Percentiles rank a stretch among this genome's conserved stretches.
phyloP scores from a whole-genome alignment of 2,329 filamentous ascomycete genomes.

The Pseudovirgaria hyperparasitica region DNA sequence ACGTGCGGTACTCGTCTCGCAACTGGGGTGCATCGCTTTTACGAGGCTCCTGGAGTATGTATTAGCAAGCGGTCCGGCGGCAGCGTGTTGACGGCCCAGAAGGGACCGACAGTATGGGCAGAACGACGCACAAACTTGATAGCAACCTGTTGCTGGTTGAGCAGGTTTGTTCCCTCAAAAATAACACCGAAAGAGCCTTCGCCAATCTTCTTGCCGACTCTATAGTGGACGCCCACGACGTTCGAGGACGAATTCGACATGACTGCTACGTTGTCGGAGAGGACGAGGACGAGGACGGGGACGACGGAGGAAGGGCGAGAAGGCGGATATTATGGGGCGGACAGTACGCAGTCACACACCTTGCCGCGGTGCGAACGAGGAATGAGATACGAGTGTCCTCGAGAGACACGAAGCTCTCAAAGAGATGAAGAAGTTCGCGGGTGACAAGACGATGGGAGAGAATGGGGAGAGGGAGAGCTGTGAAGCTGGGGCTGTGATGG shows the following conservation, averaged over 20 bases:
- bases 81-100: conserved; percentile 2
- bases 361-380: background rate
- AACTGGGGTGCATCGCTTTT: conserved; percentile 98
- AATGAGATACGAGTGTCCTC: no score
- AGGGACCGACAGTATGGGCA: conserved; percentile 2
- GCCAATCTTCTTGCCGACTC: conserved; percentile 98
- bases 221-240: conserved; percentile 96
- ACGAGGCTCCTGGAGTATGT: conserved; percentile 64
- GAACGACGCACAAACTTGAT: conserved; percentile 83
- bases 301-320: background rate
- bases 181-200: conserved; percentile 98
- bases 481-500: conserved; percentile 2
- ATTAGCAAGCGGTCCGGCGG: conserved; percentile 1
- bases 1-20: conserved; percentile 96
- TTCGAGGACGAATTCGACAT: conserved; percentile 90
- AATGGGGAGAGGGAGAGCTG: conserved; percentile 5
- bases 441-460: conserved; percentile 5
- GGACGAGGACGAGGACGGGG: conserved; percentile 2
- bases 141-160: conserved; percentile 98
- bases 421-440: no score
- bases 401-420: no score
- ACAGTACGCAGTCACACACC: background rate
- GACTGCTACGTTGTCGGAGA: conserved; percentile 7
- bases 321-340: no score
- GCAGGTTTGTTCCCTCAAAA: conserved; percentile 93